phyloP scores from a whole-genome alignment of 306 rosid species.

The Fragaria nilgerrensis region DNA sequence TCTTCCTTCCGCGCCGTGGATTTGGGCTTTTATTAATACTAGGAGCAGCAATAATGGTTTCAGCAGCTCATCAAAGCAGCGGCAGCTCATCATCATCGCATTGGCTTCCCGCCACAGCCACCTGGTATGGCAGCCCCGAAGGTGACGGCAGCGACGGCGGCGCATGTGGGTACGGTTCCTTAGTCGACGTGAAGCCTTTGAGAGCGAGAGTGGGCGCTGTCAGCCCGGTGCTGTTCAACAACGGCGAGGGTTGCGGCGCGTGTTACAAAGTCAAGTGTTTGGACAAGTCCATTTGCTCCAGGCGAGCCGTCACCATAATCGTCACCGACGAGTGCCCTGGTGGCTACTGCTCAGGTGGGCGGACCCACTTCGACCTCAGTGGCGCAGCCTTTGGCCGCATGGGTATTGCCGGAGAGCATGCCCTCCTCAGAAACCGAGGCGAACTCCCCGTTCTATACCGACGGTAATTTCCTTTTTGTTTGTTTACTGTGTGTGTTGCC shows the following conservation, averaged over 20 bases:
- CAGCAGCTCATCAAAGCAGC: constrained; percentile 17
- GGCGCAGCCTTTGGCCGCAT: constrained; percentile 88
- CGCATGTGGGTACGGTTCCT: constrained; percentile 82
- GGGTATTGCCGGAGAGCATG: constrained; percentile 65
- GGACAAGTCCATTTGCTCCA: constrained; percentile 63
- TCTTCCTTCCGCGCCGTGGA: neutral
- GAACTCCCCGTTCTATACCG: constrained; percentile 57
- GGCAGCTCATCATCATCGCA: constrained; percentile 8
- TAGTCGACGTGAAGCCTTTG: constrained; percentile 86
- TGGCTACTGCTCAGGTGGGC: constrained; percentile 54
- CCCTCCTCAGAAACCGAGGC: constrained; percentile 72
- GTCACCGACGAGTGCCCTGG: constrained; percentile 89
- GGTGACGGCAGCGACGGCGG: constrained; percentile 99
- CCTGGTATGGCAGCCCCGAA: constrained; percentile 93
- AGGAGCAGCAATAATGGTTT: neutral
- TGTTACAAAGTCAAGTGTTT: constrained; percentile 86
- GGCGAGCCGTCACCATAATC: constrained; percentile 78
- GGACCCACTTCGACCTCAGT: constrained; percentile 85
- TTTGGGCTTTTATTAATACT: constrained; percentile 11
- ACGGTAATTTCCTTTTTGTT: constrained; percentile 38
- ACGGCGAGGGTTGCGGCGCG: constrained; percentile 87
- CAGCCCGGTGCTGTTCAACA: constrained; percentile 65
- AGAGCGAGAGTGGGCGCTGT: constrained; percentile 86
- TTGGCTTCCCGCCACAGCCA: constrained; percentile 78
- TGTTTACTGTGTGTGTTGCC: neutral